These are phyloP conservation scores for Pyrenopolyporus hunteri DNA, from an alignment of 495 filamentous ascomycete species.

Conservation along the genomic window DNA sequence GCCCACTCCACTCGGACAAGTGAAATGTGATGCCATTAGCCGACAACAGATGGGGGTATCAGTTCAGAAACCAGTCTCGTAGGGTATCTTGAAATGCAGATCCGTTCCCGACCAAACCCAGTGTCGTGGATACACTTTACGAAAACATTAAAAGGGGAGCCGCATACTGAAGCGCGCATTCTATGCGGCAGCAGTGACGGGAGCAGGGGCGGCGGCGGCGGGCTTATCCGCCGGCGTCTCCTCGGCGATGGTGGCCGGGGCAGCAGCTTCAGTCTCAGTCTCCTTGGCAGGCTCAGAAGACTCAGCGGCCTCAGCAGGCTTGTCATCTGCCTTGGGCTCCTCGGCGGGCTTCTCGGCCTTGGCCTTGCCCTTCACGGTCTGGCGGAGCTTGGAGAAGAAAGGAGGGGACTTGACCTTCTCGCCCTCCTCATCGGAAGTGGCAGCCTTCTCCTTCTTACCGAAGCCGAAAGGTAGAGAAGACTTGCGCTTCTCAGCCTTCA, in stretches of 20 bases:
- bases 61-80: conserved; percentile 56
- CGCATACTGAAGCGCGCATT: conserved; percentile 37
- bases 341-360: conserved; percentile 58
- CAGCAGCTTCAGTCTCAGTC: conserved; percentile 45
- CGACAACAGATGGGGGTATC: conserved; percentile 52
- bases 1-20: conserved; percentile 19
- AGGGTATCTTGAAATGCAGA: conserved; percentile 65
- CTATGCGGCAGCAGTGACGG: conserved; percentile 57
- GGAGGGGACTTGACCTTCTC: conserved; percentile 61
- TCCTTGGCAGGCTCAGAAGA: conserved; percentile 55
- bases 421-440: conserved; percentile 55
- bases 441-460: conserved; percentile 58
- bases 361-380: conserved; percentile 58
- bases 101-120: conserved; percentile 57
- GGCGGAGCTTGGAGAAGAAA: conserved; percentile 63
- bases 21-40: conserved; percentile 24
- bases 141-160: conserved; percentile 43
- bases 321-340: conserved; percentile 48
- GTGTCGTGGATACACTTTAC: conserved; percentile 42
- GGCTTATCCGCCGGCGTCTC: conserved; percentile 48
- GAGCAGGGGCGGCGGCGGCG: conserved; percentile 45
- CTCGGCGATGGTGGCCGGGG: conserved; percentile 38
- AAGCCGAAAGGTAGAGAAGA: conserved; percentile 61
- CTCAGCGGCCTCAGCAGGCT: conserved; percentile 60
- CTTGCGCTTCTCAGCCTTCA: conserved; percentile 63